A percentile compares a stretch with the other conserved stretches of the same genome.
phyloP scores from a whole-genome alignment of 2,329 filamentous ascomycete genomes.

The Alternaria sp. region DNA sequence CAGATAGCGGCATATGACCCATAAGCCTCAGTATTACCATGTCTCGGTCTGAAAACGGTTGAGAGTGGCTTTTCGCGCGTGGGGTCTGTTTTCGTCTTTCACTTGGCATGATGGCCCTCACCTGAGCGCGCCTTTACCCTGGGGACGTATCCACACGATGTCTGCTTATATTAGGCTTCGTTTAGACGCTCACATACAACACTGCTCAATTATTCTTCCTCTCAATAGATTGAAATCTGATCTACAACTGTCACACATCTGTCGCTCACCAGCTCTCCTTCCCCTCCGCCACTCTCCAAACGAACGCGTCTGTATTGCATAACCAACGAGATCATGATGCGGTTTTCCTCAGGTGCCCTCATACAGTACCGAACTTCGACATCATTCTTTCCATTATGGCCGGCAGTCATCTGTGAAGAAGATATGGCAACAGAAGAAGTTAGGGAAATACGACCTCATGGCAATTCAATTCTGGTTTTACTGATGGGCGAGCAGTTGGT shows the following conservation, averaged over 20 bases:
- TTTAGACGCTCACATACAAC: neutral
- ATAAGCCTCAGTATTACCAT: neutral
- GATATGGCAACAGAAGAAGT: conserved; percentile 7
- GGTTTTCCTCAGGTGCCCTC: conserved; percentile 1
- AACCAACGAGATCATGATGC: neutral
- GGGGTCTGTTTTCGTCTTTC: conserved; percentile 2
- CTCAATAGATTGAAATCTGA: neutral
- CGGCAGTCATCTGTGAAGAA: conserved; percentile 28
- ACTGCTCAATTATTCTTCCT: neutral
- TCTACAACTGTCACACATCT: neutral
- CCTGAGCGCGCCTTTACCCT: conserved; percentile 5
- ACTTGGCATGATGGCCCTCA: neutral
- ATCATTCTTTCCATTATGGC: conserved; percentile 13
- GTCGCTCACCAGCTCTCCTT: neutral
- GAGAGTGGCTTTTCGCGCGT: neutral
- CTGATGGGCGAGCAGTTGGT: conserved; percentile 13
- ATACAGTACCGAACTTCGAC: too few relatives aligned
- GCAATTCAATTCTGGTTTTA: conserved; percentile 14
- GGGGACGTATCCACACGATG: neutral
- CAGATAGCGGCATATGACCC: neutral
- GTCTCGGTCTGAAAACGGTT: neutral
- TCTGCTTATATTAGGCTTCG: neutral
- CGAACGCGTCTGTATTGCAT: neutral
- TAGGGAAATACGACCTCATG: too few relatives aligned
- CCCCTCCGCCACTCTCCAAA: neutral